Evolutionary conservation across 352 stramenopile genomes (phyloP).

Genomic region (Phytophthora niederhauseri): DNA sequence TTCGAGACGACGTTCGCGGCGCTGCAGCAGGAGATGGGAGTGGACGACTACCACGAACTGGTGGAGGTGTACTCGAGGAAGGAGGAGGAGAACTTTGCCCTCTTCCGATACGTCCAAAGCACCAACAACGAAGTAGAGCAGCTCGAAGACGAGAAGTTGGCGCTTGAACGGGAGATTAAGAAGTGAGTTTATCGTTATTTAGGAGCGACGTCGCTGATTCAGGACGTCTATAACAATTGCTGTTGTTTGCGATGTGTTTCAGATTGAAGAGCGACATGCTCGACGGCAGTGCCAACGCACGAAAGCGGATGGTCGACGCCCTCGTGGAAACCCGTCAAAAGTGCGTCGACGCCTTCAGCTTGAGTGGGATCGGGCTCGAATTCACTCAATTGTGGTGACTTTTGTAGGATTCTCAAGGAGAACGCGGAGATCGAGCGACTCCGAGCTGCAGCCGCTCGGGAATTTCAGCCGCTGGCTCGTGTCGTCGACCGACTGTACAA

Average conservation of each 20-base stretch:
- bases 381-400: background rate
- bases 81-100: slow-evolving; percentile 83
- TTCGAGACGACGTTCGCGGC: slow-evolving; percentile 71
- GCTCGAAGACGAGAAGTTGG: slow-evolving; percentile 79
- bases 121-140: slow-evolving; percentile 84
- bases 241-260: background rate
- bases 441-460: slow-evolving; percentile 54
- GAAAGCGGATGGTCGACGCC: slow-evolving; percentile 76
- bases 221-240: background rate
- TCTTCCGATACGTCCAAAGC: slow-evolving; percentile 82
- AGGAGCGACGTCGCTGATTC: background rate
- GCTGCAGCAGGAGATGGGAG: slow-evolving; percentile 69
- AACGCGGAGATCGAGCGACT: slow-evolving; percentile 77
- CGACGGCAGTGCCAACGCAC: slow-evolving; percentile 65
- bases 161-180: slow-evolving; percentile 60
- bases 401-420: slow-evolving; percentile 71
- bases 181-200: slow-evolving; percentile 37
- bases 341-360: slow-evolving; percentile 29
- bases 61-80: slow-evolving; percentile 67
- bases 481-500: slow-evolving; percentile 84
- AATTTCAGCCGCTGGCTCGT: slow-evolving; percentile 77
- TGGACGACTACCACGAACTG: slow-evolving; percentile 68
- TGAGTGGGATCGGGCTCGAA: background rate
- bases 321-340: slow-evolving; percentile 75
- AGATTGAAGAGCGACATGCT: slow-evolving; percentile 68